Evolutionary conservation across 352 stramenopile genomes (phyloP), one percentile per base, ranked within the genome.

Genomic region (Phytophthora cactorum): DNA sequence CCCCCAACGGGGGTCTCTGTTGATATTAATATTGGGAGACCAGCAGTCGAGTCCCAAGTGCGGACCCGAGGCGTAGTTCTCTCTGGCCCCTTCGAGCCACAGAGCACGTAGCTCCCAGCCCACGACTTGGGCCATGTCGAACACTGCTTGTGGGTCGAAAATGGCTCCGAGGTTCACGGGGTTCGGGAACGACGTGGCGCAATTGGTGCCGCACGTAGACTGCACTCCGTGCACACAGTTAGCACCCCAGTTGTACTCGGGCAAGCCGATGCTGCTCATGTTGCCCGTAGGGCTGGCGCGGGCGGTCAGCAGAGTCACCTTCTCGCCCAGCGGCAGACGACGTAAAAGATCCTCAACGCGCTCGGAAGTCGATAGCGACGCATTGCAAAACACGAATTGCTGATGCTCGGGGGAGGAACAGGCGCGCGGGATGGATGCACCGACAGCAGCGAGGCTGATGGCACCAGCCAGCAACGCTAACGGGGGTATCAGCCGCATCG

Each of bases 11-110:
- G 96, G 95, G 79, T 99, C 95, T 63, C 96, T 77, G 52, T 97
- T 96, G 54, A 98, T 91, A 72, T 99, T 99, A 55, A 99, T 93
- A 63, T 98, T 98, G 11, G 96, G 96, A 49, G 88, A 95, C 88
- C 91, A 99, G 72, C 88, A 98, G 51, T 96, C 97, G 22, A 98
- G 75, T 1, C 93, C 94, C 17, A 93, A 68, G 47, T 96, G 86
- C 63, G 70, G 79, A 10, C 82, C 86, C 0, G 52, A 41, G 5
- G 59, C 58, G 56, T 92, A 91, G 59, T 94, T 92, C 49, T 94
- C 86, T 7, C 78, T 64, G 1, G 86, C 86, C 5, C 82, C 86
- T 68, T 94, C 84, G 15, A 92, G 81, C 86, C 86, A 93, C 25
- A 94, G 59, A 44, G 84, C 86, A 8, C 86, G 86, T 17, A 94